phyloP scores from a whole-genome alignment of 176 grass and related monocot genomes.

The Oryza rufipogon region DNA sequence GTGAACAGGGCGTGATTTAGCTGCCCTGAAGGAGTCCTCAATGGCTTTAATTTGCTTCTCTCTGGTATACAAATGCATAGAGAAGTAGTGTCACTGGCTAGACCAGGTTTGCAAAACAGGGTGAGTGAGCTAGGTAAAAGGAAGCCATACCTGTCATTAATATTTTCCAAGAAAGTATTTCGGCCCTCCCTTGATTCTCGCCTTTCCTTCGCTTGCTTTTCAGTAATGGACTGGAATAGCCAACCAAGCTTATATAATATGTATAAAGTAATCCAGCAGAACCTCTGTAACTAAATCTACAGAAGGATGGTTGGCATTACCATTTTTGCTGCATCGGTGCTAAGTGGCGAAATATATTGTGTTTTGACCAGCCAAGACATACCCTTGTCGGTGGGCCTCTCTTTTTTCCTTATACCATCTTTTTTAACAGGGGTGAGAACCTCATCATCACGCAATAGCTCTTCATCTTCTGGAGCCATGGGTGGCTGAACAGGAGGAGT shows the following conservation, averaged over 20 bases:
- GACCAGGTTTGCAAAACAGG: constrained; percentile 29
- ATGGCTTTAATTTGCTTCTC: constrained; percentile 93
- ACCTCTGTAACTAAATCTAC: constrained; percentile 43
- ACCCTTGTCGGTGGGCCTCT: constrained; percentile 92
- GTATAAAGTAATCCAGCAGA: constrained; percentile 20
- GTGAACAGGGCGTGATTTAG: constrained; percentile 83
- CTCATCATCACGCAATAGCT: constrained; percentile 86
- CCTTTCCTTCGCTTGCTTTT: constrained; percentile 99
- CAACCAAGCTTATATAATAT: constrained; percentile 33
- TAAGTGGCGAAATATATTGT: constrained; percentile 97
- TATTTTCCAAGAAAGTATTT: constrained; percentile 84
- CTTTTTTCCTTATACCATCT: constrained; percentile 93
- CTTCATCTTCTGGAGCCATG: constrained; percentile 81
- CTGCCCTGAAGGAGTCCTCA: constrained; percentile 90
- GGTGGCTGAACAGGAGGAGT: constrained; percentile 52
- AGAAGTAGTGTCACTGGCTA: constrained; percentile 38
- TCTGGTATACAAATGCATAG: constrained; percentile 55
- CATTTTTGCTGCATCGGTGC: constrained; percentile 79
- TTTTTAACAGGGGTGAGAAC: constrained; percentile 87
- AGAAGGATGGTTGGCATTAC: constrained; percentile 46
- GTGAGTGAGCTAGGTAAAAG: constrained; percentile 31
- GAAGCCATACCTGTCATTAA: constrained; percentile 67
- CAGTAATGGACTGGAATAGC: constrained; percentile 77
- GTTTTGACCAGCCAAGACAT: constrained; percentile 99
- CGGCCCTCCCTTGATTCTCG: constrained; percentile 79